Evolutionary conservation across 1,284 basidiomycete genomes (phyloP), one percentile per base, ranked within the genome.

Genomic region (Lignosus rhinocerotis): DNA sequence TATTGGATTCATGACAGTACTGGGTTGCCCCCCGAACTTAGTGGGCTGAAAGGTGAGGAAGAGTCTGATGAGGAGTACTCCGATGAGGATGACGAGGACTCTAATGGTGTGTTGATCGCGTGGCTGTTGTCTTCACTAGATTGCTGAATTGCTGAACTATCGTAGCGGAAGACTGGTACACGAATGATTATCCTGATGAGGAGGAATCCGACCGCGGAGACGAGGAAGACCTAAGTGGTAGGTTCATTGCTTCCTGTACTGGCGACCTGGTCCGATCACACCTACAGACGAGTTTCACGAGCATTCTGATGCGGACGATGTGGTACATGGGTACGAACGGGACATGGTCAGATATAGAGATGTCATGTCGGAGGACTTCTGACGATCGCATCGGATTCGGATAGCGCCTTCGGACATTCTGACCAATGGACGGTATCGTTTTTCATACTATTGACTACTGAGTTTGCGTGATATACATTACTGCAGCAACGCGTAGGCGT

Each of bases 11-110:
- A 6, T 14, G 6, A 12, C 42, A 91, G 89, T 30, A 83, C 84
- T 21, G 87, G 87, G 8, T 73, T 91, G 3, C 87, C 89, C 31
- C 75, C 79, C 16, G 64, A 68, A 21, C 67, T 82, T 75, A 38
- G 71, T 73, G 61, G 82, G 59, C 67, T 73, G 2, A 80, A 81
- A 63, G 82, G 84, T 33, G 84, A 84, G 7, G 75, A 80, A 9
- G 88, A 88, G 59, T 78, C 79, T 57, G 86, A 85, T 60, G 90
- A 90, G 57, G 87, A 88, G 64, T 88, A 83, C 3, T 88, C 90
- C 58, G 90, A 92, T 58, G 87, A 88, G 63, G 90, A 83, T 3
- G 90, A 92, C 59, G 90, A 92, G 66, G 89, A 92, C 65, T 92
- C 89, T 0, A 92, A 92, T 72, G 88, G 89, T 89, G 53, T 44